phyloP scores from a whole-genome alignment of 2,329 filamentous ascomycete species.

The Aspergillus neoniger region DNA sequence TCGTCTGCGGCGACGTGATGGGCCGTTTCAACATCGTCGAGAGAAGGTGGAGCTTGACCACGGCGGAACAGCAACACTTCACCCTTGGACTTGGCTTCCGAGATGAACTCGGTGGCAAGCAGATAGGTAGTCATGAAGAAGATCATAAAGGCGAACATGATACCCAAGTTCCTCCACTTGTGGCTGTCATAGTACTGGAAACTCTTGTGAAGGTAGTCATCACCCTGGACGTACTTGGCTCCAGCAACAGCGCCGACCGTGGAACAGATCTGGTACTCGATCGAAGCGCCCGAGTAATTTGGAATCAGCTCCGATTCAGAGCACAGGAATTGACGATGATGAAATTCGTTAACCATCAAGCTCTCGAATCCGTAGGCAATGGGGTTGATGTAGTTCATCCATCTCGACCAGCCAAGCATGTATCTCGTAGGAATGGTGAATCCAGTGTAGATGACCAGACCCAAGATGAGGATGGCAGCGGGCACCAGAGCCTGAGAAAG shows the following conservation, averaged over 20 bases:
- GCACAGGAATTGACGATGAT: slow-evolving; percentile 61
- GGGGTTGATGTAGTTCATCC: slow-evolving; percentile 81
- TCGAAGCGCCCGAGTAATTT: slow-evolving; percentile 38
- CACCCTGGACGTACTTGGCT: slow-evolving; percentile 55
- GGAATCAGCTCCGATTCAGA: slow-evolving; percentile 44
- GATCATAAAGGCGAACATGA: slow-evolving; percentile 65
- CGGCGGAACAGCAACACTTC: slow-evolving; percentile 75
- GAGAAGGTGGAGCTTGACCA: slow-evolving; percentile 57
- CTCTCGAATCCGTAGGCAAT: slow-evolving; percentile 79
- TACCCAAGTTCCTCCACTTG: slow-evolving; percentile 70
- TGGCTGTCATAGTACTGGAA: slow-evolving; percentile 62
- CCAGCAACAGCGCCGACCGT: slow-evolving; percentile 62
- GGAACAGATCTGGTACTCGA: slow-evolving; percentile 56
- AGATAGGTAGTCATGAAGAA: slow-evolving; percentile 66
- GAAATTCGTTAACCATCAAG: slow-evolving; percentile 82
- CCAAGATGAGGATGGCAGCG: slow-evolving; percentile 52
- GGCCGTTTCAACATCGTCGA: slow-evolving; percentile 33
- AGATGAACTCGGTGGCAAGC: slow-evolving; percentile 62
- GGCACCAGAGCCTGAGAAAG: slow-evolving; percentile 60
- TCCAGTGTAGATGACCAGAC: slow-evolving; percentile 52
- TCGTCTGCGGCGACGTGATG: slow-evolving; percentile 30
- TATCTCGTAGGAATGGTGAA: slow-evolving; percentile 52
- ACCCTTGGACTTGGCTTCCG: slow-evolving; percentile 71
- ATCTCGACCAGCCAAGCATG: slow-evolving; percentile 78
- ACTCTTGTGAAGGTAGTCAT: slow-evolving; percentile 56